A percentile compares a stretch with the other conserved stretches of the same genome.
These are phyloP conservation scores for Puccinia triticina DNA, from an alignment of 1,284 basidiomycete species.

Conservation along the genomic window DNA sequence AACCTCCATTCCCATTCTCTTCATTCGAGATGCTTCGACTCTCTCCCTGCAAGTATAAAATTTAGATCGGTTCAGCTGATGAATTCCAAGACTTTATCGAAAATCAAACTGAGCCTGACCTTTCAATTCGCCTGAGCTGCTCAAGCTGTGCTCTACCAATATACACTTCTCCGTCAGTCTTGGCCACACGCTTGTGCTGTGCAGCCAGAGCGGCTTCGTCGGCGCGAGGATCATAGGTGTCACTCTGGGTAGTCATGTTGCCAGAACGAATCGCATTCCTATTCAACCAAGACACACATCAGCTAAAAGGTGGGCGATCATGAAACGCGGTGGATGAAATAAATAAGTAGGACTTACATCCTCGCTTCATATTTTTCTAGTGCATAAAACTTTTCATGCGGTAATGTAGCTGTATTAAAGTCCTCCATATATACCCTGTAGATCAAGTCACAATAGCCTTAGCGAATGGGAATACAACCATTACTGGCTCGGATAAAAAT, in stretches of 20 bases:
- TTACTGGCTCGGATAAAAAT: not conserved
- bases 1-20: constrained; percentile 76
- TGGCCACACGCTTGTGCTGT: constrained; percentile 69
- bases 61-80: not conserved
- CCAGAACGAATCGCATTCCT: constrained; percentile 80
- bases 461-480: not conserved
- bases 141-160: constrained; percentile 75
- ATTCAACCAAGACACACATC: constrained; percentile 59
- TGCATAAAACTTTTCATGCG: constrained; percentile 71
- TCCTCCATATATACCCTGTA: constrained; percentile 68
- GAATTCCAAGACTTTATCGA: constrained; percentile 30
- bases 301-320: not conserved
- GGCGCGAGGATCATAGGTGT: constrained; percentile 73
- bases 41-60: constrained; percentile 34
- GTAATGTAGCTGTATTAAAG: constrained; percentile 84
- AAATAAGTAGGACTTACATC: constrained; percentile 46
- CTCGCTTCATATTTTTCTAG: constrained; percentile 46
- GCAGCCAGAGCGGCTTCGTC: constrained; percentile 75
- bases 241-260: constrained; percentile 70
- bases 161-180: constrained; percentile 68
- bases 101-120: constrained; percentile 73
- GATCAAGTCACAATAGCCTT: not conserved
- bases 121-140: constrained; percentile 76
- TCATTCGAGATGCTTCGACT: constrained; percentile 69
- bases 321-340: not conserved